Base-by-base conservation (phyloP, 164 flowering plant species). In the Saururus chinensis region DNA sequence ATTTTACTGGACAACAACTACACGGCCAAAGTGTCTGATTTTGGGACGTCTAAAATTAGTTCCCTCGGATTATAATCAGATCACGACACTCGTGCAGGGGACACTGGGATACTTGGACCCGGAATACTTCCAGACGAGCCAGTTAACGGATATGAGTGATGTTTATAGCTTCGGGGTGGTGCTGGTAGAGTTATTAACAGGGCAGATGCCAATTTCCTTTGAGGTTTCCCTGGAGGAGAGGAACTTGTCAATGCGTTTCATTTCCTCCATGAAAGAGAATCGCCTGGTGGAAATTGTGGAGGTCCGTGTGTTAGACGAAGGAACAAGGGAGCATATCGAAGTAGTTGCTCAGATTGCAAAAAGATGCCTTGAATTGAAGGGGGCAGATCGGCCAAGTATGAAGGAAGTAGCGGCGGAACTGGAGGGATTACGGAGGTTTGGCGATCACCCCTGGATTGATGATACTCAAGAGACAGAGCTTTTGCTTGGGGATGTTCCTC, bases 1-100 rank as follows among this genome's bases (percentile, higher is more conserved):
- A 73, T 81, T 57, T 74, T 81, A 16, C 55, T 78, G n/a, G 80
- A 78, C 23, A 69, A 66, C 2, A 60, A 60, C 24, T 70, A 53
- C 57, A 67, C 60, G n/a, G n/a, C n/a, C n/a, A n/a, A n/a, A n/a
- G n/a, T n/a, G n/a, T n/a, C n/a, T n/a, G n/a, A n/a, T n/a, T 79
- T 64, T 42, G 66, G 59, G 25, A 59, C 53, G 19, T 56, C 60
- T 19, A n/a, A 55, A 53, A 45, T 19, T 55, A 19, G 51, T 60
- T 9, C 62, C 62, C 4, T 13, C 41, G 37, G 68, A 66, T 22
- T 51, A 51, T 9, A 22, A 56, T 19, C 68, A 59, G 4, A 19
- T 66, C 21, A 57, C 68, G 8, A 66, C 68, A 51, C 40, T 59
- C 10, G 63, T 59, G 26, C 63, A 59, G 20, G 68, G 68, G 37